Conservation (phyloP, 2,329 filamentous ascomycete genomes). For the Blastomyces emzantsi region DNA sequence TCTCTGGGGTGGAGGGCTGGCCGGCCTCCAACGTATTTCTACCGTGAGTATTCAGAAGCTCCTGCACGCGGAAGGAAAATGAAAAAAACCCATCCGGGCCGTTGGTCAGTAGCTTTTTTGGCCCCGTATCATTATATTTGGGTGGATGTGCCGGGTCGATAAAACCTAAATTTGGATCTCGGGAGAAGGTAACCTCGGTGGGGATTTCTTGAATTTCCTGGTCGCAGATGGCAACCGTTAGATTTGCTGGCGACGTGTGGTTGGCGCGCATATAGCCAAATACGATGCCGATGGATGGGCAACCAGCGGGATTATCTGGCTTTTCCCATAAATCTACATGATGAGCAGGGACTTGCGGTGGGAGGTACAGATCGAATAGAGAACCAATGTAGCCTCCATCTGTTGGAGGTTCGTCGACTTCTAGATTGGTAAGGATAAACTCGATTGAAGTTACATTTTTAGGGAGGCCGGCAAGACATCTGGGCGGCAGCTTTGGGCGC, state of each 20-base stretch:
- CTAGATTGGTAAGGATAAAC: not conserved
- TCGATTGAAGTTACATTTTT: not conserved
- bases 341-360: not conserved
- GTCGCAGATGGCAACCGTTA: not conserved
- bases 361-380: not conserved
- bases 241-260: not conserved
- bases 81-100: not conserved
- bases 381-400: not conserved
- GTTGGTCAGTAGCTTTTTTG: not conserved
- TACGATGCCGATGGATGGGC: conserved; percentile 1
- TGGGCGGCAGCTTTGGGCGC: conserved; percentile 1
- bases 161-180: not conserved
- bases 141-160: not conserved
- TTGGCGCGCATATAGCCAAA: conserved; percentile 4
- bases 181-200: not conserved
- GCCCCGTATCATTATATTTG: not conserved
- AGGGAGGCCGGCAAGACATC: not conserved
- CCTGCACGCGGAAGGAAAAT: not conserved
- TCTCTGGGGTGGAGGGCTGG: not conserved
- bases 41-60: not conserved
- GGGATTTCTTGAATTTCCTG: conserved; percentile 3
- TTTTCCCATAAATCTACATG: not conserved
- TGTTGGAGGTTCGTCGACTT: not conserved
- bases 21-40: not conserved
- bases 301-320: not conserved